phyloP scores from a whole-genome alignment of 495 filamentous ascomycete genomes.

The Tuber melanosporum region DNA sequence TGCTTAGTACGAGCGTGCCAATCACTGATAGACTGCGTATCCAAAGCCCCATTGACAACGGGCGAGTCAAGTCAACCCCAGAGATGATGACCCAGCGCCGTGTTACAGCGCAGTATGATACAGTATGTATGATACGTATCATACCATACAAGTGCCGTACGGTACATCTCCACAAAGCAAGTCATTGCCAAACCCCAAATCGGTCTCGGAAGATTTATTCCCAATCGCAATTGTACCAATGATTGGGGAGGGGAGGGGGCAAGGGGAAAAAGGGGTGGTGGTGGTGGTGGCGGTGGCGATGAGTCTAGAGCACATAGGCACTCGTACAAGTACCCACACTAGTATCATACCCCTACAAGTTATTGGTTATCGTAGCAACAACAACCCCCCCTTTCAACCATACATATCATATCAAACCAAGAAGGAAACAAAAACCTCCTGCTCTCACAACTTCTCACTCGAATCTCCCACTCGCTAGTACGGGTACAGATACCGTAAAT shows the following conservation, averaged over 20 bases:
- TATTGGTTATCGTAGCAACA: no score
- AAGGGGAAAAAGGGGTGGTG: no score
- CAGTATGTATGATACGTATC: neutral
- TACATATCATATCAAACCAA: neutral
- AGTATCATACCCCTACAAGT: no score
- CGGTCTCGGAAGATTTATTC: no score
- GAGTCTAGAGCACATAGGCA: no score
- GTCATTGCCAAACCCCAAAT: neutral
- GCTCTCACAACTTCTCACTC: neutral
- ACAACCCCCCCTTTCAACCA: neutral
- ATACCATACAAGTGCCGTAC: neutral
- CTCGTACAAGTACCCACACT: no score
- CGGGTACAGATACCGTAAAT: no score
- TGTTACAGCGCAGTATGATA: neutral
- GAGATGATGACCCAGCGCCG: neutral
- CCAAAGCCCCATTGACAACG: neutral
- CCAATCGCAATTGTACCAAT: no score
- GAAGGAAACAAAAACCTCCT: neutral
- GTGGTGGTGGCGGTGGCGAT: no score
- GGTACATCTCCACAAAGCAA: no score
- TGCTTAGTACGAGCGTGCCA: neutral
- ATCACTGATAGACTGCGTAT: neutral
- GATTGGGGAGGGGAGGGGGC: no score
- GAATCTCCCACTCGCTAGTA: neutral
- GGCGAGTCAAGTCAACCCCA: neutral